Base-by-base conservation (phyloP, 768 basidiomycete species). In the Roridomyces roridus region DNA sequence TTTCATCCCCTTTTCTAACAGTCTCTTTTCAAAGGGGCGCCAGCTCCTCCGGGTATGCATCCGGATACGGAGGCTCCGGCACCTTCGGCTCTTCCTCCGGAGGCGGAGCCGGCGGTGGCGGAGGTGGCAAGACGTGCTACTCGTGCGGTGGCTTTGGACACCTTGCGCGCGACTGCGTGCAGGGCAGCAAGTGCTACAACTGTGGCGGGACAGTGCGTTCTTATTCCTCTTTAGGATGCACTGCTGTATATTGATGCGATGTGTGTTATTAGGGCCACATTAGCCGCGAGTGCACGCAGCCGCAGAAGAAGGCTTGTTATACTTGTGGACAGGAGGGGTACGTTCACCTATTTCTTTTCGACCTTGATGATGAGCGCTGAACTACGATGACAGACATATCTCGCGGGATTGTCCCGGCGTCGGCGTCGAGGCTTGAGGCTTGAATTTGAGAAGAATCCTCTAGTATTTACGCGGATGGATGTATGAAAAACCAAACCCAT, bases 211-310 rank as follows among this genome's bases (percentile, higher is more conserved):
- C 83, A 51, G 92, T 92, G 60, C 67, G 89, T 84, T 15, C 12
- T 20, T 47, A n/a, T 23, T 25, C 10, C 34, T 29, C 21, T n/a
- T n/a, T n/a, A n/a, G n/a, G n/a, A n/a, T n/a, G n/a, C n/a, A n/a
- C n/a, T n/a, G n/a, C n/a, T n/a, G n/a, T n/a, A n/a, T n/a, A n/a
- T n/a, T n/a, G n/a, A n/a, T n/a, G n/a, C n/a, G n/a, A n/a, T n/a
- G n/a, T n/a, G n/a, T n/a, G n/a, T n/a, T n/a, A n/a, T n/a, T n/a
- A 90, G 88, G 92, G 93, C 23, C 93, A 95, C 68, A 91, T 94
- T 68, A 88, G 86, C 71, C 84, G 85, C 69, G 92, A 94, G 56
- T 94, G 93, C 79, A 82, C 91, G 40, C 83, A 92, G 68, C 86
- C 91, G 25, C 90, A 91, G 73, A 88, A 84, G 76, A 85, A 87